Base-by-base conservation (phyloP, 192 early-diverging fungal species). In the Rhizophagus sp. region DNA sequence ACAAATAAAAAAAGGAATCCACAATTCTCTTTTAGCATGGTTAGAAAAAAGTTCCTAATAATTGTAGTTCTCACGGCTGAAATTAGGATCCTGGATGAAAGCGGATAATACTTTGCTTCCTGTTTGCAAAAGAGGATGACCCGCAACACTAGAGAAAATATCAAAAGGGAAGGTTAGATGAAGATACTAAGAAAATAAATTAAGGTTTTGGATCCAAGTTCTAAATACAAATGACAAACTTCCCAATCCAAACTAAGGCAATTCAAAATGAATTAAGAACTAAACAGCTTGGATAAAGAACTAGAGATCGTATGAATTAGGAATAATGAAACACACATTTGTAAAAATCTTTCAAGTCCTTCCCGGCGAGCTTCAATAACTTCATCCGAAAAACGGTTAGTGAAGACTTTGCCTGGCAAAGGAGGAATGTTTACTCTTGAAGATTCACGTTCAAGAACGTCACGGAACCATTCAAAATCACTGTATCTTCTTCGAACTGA, bases 381-480 rank as follows among this genome's bases (percentile, higher is more conserved):
- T 76, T 96, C 95, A 67, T 98, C 96, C n/a, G 92, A 86, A 82
- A 98, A 98, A 65, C 96, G 87, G 83, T 98, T 98, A 22, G 94
- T 95, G 79, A 97, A 97, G 62, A 98, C 97, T 84, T 99, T 99
- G 63, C 97, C 97, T 11, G 98, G 98, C 62, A 99, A 88, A 24
- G 93, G 88, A 62, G 98, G 98, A 75, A 99, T 96, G 82, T 96
- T 98, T 72, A 99, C 98, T 80, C 95, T 88, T 72, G 93, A 89
- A 22, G 90, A 91, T 85, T 99, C 97, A 30, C 96, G 87, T 84
- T 97, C 96, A 71, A 99, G 87, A 73, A 93, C 93, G 84, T 99
- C 96, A 64, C 94, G 87, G 87, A 98, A 96, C 98, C 98, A 99
- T 87, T 98, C 98, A 86, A 99, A 99, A 79, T 99, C 98, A 82